Conservation (phyloP, 2,329 filamentous ascomycete species). For the Sclerotinia sclerotiorum region DNA sequence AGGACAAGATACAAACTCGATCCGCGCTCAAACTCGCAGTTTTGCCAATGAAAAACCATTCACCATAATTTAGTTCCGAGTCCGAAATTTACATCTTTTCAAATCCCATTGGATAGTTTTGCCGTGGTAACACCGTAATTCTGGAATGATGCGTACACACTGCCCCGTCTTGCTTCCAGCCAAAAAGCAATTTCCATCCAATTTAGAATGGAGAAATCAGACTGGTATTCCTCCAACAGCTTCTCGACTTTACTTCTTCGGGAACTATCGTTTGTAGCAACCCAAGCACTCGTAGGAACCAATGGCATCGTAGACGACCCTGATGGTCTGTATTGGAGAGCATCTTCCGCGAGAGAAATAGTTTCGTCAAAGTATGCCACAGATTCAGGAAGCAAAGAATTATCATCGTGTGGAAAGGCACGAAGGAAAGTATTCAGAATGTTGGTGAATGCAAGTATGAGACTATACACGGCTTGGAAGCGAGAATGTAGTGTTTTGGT, state of each 20-base stretch:
- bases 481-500: slow-evolving; percentile 6
- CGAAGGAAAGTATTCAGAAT: background rate
- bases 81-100: background rate
- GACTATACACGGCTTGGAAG: background rate
- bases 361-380: background rate
- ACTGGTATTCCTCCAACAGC: background rate
- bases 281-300: slow-evolving; percentile 2
- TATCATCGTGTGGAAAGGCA: background rate
- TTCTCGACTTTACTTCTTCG: background rate
- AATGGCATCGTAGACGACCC: slow-evolving; percentile 2
- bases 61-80: no score
- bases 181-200: slow-evolving; percentile 6
- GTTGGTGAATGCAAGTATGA: slow-evolving; percentile 2
- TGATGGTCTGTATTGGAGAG: background rate
- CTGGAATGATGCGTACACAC: background rate
- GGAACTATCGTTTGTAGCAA: background rate
- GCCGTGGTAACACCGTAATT: background rate
- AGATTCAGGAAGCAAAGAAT: background rate
- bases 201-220: slow-evolving; percentile 4
- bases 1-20: no score
- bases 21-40: no score
- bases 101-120: background rate
- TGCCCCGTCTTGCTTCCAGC: background rate
- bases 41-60: no score
- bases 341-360: background rate